Base-by-base conservation (phyloP, 2,329 filamentous ascomycete species). In the Diplodia seriata region DNA sequence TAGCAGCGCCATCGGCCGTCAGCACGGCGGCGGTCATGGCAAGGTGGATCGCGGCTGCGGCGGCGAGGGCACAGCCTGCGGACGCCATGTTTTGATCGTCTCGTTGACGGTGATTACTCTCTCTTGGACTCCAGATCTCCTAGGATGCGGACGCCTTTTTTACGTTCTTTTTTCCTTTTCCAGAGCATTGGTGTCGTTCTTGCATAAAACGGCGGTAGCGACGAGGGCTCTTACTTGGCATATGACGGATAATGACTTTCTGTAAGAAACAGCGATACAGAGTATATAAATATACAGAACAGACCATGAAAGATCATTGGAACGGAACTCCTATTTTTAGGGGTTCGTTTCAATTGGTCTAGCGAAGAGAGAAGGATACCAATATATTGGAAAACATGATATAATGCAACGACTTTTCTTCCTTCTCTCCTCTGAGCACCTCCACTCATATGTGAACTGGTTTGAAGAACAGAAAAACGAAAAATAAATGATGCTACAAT, bases 31-130 rank as follows among this genome's bases (percentile, higher is more conserved):
- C 63, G 3, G 57, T n/a, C 15, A 50, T 49, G 57, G 47, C 57
- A 26, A 62, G 40, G 23, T 33, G 29, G 26, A 49, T 62, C 6
- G 57, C 57, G 26, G 40, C 15, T 8, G 57, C 57, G 57, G 57
- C 57, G 15, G 57, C 57, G 11, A 50, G 31, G 40, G 57, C 57
- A 26, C 40, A 49, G 57, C 40, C 57, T 2, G 57, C 57, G 14
- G 57, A 62, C 14, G 57, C 57, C 26, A 62, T 62, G 57, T 62
- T 62, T 26, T 62, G 26, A 62, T 26, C 26, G 11, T 8, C 29
- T 15, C 23, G 54, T 11, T 20, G 36, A 56, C 8, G n/a, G 31
- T 6, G 8, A 33, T 33, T 33, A 6, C 8, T 9, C 9, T 33
- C 8, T 33, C 31, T 33, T 33, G 31, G 31, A 1, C 6, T 33